Evolutionary conservation across 202 grass and related monocot species (phyloP), one percentile per base, ranked within the genome.

Genomic region (Dendrocalamus latiflorus): DNA sequence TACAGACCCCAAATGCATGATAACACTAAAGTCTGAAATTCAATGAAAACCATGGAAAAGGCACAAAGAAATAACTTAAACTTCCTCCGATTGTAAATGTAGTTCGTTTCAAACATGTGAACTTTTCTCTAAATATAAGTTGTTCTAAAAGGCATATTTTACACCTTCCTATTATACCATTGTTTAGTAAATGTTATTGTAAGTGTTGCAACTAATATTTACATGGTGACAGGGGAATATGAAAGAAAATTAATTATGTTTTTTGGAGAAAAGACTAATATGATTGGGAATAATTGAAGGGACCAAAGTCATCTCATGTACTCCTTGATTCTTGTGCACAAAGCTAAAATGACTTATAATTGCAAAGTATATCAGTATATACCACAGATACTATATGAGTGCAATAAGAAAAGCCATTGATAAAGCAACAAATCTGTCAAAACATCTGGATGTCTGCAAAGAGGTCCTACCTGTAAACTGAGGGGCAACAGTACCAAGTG

Each of bases 401-500:
- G 34, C 53, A 59, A 85, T 59, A 80, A 20, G 14, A 24, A 89
- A 45, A 36, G 18, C 26, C 55, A 79, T 25, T 81, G 33, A 70
- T 65, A 10, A 75, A 47, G 50, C 4, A 54, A 47, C 50, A 62
- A 30, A 85, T 26, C 48, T 24, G 42, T 53, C 8, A 25, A n/a
- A 56, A 9, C 21, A 45, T 55, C n/a, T 14, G 22, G 7, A 80
- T 28, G 17, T 69, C 36, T 75, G 53, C 53, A 62, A 43, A 53
- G 16, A 59, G 37, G 33, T 22, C 74, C 49, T 83, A 95, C 90
- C n/a, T n/a, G n/a, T n/a, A n/a, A n/a, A n/a, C n/a, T n/a, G n/a
- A n/a, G n/a, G n/a, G n/a, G n/a, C n/a, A 77, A 98, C 93, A 15
- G 92, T 98, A 38, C 95, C 95, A 85, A 98, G 95, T 55, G 95